Conservation (phyloP, 169 alveolate genomes). For the Cryptosporidium xiaoi region DNA sequence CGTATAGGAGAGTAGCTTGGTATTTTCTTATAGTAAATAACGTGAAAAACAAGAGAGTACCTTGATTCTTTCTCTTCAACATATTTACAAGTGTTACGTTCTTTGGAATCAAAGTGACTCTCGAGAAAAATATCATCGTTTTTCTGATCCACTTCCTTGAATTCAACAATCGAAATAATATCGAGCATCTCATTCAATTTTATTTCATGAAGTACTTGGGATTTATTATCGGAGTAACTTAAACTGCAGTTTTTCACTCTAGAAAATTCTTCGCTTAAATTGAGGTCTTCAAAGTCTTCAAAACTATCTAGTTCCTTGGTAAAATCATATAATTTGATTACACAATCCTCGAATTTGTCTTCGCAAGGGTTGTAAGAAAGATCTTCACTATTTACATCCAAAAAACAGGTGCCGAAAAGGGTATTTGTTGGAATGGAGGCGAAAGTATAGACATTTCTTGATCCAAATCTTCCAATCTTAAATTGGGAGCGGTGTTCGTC, state of each 20-base stretch:
- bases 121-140: neutral
- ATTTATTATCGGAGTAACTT: neutral
- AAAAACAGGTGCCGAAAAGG: too few relatives aligned
- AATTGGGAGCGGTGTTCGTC: too few relatives aligned
- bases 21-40: slow-evolving; percentile 14
- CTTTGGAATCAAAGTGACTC: neutral
- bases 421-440: slow-evolving; percentile 12
- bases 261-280: neutral
- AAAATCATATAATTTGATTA: slow-evolving; percentile 27
- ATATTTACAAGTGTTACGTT: neutral
- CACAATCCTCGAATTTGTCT: slow-evolving; percentile 17
- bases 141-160: neutral
- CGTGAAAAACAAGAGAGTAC: slow-evolving; percentile 18
- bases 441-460: slow-evolving; percentile 36
- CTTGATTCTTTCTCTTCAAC: neutral
- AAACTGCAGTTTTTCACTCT: neutral
- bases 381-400: neutral
- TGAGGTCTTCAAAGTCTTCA: neutral
- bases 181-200: slow-evolving; percentile 56
- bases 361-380: neutral
- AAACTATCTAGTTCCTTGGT: neutral
- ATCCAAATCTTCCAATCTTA: neutral
- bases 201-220: neutral
- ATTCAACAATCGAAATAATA: slow-evolving; percentile 21
- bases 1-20: slow-evolving; percentile 33